phyloP scores from a whole-genome alignment of 306 rosid species.

The Pachyrhizus erosus region DNA sequence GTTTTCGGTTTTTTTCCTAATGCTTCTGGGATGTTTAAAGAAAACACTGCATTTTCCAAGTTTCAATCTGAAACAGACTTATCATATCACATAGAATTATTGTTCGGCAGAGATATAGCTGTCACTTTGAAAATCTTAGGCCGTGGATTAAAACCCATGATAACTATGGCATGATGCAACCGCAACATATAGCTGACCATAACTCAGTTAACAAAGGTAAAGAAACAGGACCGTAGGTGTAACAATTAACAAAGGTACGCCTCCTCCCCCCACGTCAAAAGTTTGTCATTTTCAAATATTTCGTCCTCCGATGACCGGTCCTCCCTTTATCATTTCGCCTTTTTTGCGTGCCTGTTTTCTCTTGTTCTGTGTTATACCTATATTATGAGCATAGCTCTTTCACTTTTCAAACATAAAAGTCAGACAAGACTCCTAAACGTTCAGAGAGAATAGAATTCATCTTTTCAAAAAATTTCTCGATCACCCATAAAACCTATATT shows the following conservation, averaged over 20 bases:
- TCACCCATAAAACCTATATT: neutral
- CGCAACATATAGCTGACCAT: slow-evolving; percentile 33
- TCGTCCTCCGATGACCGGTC: slow-evolving; percentile 11
- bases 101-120: slow-evolving; percentile 30
- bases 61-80: slow-evolving; percentile 31
- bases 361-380: slow-evolving; percentile 4
- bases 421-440: neutral
- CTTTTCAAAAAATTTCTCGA: neutral
- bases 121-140: slow-evolving; percentile 45
- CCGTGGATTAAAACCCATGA: slow-evolving; percentile 42
- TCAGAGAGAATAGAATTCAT: neutral
- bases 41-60: slow-evolving; percentile 25
- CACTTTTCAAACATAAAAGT: slow-evolving; percentile 25
- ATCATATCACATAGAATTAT: slow-evolving; percentile 31
- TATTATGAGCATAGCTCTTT: slow-evolving; percentile 19
- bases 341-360: slow-evolving; percentile 15
- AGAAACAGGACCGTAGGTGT: slow-evolving; percentile 44
- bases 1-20: neutral
- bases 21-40: neutral
- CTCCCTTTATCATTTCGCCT: slow-evolving; percentile 31
- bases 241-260: slow-evolving; percentile 9
- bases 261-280: slow-evolving; percentile 4
- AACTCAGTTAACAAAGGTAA: slow-evolving; percentile 24
- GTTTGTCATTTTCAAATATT: slow-evolving; percentile 18
- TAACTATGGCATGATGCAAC: slow-evolving; percentile 41